Conservation (phyloP, 345 rosid genomes). For the Bretschneidera sinensis region DNA sequence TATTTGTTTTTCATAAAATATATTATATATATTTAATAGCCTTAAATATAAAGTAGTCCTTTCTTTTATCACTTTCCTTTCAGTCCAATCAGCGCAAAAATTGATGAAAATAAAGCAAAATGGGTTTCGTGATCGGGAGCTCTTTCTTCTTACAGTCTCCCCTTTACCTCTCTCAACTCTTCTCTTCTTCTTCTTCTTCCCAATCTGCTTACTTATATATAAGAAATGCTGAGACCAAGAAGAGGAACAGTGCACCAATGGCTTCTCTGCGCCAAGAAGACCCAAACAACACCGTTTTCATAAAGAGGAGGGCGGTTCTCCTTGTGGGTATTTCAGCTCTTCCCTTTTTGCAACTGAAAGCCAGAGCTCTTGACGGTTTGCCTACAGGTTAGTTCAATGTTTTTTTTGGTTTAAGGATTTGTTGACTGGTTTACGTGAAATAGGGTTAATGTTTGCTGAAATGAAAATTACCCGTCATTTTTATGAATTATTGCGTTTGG, state of each 20-base stretch:
- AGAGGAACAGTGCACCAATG: slow-evolving; percentile 24
- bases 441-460: neutral
- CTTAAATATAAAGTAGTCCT: too few relatives aligned
- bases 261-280: slow-evolving; percentile 38
- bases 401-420: neutral
- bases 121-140: slow-evolving; percentile 48
- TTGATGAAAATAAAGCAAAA: slow-evolving; percentile 17
- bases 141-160: slow-evolving; percentile 37
- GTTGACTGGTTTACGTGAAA: neutral
- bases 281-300: slow-evolving; percentile 20
- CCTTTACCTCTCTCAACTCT: slow-evolving; percentile 20
- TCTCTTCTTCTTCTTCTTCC: slow-evolving; percentile 18
- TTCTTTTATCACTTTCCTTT: neutral
- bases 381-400: slow-evolving; percentile 29
- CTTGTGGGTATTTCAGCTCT: slow-evolving; percentile 66
- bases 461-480: neutral
- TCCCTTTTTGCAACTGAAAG: slow-evolving; percentile 52
- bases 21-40: too few relatives aligned
- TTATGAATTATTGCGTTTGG: too few relatives aligned
- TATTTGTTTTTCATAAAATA: too few relatives aligned
- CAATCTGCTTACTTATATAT: slow-evolving; percentile 29
- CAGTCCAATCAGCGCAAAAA: slow-evolving; percentile 18
- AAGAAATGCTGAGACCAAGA: slow-evolving; percentile 33
- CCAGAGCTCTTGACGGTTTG: slow-evolving; percentile 35
- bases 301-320: slow-evolving; percentile 47